Evolutionary conservation across 345 rosid genomes (phyloP), one percentile per base, ranked within the genome.

Genomic region (Bruguiera gymnorhiza): DNA sequence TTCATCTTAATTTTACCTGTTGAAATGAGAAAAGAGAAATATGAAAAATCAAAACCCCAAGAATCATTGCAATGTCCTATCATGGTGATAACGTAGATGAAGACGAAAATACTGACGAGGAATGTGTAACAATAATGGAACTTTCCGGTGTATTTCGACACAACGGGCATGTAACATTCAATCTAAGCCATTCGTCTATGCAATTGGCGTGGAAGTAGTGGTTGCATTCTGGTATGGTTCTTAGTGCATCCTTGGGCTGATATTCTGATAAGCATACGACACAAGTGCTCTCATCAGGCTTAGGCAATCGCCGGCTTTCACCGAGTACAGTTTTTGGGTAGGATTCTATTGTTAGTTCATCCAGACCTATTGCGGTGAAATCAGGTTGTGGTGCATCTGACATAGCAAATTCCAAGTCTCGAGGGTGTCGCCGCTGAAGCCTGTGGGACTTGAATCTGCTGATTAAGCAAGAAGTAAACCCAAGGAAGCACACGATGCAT

Each of bases 161-260:
- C 27, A 87, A 19, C 0, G 92, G 92, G 68, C 91, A 87, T 2
- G 90, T 75, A 0, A 81, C 83, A 23, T 87, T 88, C 69, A 75
- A 27, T 65, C 70, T 77, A 43, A 91, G 83, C 92, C 92, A 91
- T 68, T 79, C 82, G 61, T 88, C 84, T 11, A 88, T 74, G 65
- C 97, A 86, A 3, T 76, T 77, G 0, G 82, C 86, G 55, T 84
- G 97, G 72, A 87, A 91, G 73, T 79, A 82, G 23, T 88, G 97
- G 64, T 80, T 78, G 73, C 97, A 88, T 27, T 75, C 64, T 2
- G 89, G 89, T 27, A 87, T 81, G 11, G 83, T 84, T 77, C 90
- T 60, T 20, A 87, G 55, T 6, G 78, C 80, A 67, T 88, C 95
- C 54, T 80, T 76, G 0, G 86, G 69, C 59, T 84, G 77, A 67